phyloP scores from a whole-genome alignment of 805 yeast genomes.

The Myxozyma geophila region DNA sequence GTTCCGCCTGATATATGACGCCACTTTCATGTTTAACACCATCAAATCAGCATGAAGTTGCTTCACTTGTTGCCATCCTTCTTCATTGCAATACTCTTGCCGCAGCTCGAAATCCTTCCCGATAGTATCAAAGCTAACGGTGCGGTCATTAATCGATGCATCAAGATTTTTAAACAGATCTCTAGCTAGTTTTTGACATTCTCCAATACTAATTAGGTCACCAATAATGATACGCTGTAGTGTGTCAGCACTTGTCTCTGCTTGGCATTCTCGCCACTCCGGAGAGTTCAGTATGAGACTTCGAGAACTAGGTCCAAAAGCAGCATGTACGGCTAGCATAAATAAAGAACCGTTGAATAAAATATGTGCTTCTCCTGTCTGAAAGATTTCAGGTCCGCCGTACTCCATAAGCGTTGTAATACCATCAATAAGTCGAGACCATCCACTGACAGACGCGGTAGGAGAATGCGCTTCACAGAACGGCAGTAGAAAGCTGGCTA shows the following conservation, averaged over 20 bases:
- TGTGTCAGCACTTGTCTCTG: background rate
- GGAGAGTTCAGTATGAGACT: background rate
- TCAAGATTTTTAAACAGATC: background rate
- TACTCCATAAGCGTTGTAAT: background rate
- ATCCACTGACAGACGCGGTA: background rate
- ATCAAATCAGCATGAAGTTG: background rate
- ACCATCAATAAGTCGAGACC: background rate
- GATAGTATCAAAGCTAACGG: background rate
- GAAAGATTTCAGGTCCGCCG: background rate
- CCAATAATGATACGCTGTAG: background rate
- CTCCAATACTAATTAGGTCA: background rate
- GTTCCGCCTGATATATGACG: background rate
- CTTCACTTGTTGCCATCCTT: constrained; percentile 4
- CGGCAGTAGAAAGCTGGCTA: background rate
- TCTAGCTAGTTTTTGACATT: background rate
- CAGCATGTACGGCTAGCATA: constrained; percentile 1
- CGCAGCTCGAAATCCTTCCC: background rate
- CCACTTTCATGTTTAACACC: background rate
- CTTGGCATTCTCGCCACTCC: background rate
- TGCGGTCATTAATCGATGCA: background rate
- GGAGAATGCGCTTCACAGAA: background rate
- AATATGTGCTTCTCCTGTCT: background rate
- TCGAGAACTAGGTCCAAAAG: background rate
- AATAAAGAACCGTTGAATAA: background rate
- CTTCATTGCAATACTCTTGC: constrained; percentile 5